Percentiles rank a stretch among this genome's conserved stretches.
phyloP scores from a whole-genome alignment of 257 asterid species.

The Leptodermis oblonga region DNA sequence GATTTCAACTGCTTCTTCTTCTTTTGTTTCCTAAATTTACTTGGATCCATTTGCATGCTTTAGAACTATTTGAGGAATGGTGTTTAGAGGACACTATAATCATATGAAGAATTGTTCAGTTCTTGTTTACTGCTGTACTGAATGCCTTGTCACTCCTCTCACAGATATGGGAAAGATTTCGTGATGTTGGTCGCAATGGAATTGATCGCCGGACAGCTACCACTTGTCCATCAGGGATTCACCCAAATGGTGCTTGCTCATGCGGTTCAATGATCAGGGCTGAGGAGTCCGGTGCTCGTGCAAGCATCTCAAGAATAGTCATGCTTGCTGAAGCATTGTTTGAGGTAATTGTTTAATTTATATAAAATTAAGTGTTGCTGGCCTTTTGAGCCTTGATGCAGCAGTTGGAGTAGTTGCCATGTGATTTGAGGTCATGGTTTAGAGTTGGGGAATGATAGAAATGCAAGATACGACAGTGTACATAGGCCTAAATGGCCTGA shows the following conservation, averaged over 20 bases:
- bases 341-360: constrained; percentile 53
- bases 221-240: constrained; percentile 72
- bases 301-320: constrained; percentile 79
- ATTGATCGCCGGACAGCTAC: constrained; percentile 38
- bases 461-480: no score
- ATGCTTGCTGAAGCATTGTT: constrained; percentile 96
- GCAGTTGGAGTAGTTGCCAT: no score
- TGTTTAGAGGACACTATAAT: background rate
- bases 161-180: constrained; percentile 76
- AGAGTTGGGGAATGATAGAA: no score
- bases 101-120: background rate
- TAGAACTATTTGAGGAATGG: background rate
- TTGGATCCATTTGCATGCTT: background rate
- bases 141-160: constrained; percentile 10
- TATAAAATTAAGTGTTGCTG: background rate
- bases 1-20: background rate
- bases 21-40: background rate
- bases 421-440: no score
- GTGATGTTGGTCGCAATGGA: constrained; percentile 39
- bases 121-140: background rate
- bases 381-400: background rate
- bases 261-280: constrained; percentile 55
- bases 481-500: no score
- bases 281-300: constrained; percentile 57
- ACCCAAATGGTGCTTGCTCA: constrained; percentile 67